Conservation (phyloP, 139 green algal genomes). For the Astrephomene gubernaculifera region DNA sequence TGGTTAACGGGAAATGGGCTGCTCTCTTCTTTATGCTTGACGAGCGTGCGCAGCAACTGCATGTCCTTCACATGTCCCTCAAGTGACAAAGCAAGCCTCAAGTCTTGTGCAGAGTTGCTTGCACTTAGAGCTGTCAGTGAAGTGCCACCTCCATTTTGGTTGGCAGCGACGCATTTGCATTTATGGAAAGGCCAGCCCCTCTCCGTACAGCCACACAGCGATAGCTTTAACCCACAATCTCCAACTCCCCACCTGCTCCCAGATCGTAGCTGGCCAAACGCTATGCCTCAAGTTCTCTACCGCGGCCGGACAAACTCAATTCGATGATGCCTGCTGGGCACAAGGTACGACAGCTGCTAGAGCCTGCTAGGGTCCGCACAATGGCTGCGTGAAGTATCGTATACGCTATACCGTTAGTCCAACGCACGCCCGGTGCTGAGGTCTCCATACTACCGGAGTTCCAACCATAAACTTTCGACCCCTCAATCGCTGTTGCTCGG, state of each 20-base stretch:
- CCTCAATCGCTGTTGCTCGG: neutral
- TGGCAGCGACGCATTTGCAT: neutral
- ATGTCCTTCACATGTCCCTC: neutral
- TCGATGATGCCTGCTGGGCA: conserved; percentile 1
- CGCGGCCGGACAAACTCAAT: neutral
- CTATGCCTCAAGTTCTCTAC: neutral
- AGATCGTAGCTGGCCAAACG: neutral
- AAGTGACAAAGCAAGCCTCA: neutral
- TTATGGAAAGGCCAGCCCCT: no score
- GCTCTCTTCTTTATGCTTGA: neutral
- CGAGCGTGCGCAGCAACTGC: neutral
- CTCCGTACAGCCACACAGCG: no score
- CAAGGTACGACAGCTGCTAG: neutral
- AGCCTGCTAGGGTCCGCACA: neutral
- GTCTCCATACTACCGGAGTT: no score
- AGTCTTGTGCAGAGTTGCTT: neutral
- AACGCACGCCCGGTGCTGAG: no score
- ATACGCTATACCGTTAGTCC: neutral
- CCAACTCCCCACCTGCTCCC: neutral
- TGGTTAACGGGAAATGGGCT: neutral
- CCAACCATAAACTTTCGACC: neutral
- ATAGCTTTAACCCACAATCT: neutral
- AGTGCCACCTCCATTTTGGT: neutral
- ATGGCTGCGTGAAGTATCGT: neutral
- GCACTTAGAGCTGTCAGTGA: neutral